phyloP scores from a whole-genome alignment of 768 basidiomycete genomes.

The Tricholoma sp. region DNA sequence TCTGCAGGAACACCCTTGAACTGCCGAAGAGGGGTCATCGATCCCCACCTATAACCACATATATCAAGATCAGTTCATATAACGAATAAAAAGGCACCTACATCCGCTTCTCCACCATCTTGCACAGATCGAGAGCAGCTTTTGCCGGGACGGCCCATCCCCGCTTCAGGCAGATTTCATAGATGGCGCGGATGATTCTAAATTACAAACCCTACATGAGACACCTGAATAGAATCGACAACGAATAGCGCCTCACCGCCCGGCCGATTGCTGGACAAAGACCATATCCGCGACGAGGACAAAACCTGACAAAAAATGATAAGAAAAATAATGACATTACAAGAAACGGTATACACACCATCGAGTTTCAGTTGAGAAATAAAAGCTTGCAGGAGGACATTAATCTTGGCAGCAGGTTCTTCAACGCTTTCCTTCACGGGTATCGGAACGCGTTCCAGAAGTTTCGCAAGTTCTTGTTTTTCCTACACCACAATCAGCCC shows the following conservation, averaged over 20 bases:
- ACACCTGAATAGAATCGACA: background rate
- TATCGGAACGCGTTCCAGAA: conserved; percentile 92
- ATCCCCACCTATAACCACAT: conserved; percentile 70
- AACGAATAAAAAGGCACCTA: conserved; percentile 25
- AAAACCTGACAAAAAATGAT: conserved; percentile 43
- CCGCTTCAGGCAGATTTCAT: conserved; percentile 95
- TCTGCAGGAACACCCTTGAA: conserved; percentile 89
- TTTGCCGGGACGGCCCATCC: conserved; percentile 97
- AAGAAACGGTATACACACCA: conserved; percentile 35
- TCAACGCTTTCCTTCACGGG: conserved; percentile 97
- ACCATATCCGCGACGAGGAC: conserved; percentile 91
- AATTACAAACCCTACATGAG: background rate
- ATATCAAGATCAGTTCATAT: background rate
- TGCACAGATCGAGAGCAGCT: conserved; percentile 88
- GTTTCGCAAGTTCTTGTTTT: conserved; percentile 84
- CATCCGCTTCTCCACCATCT: conserved; percentile 91
- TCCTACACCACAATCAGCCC: conserved; percentile 40
- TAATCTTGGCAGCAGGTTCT: conserved; percentile 95
- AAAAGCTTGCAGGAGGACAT: conserved; percentile 91
- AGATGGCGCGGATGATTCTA: conserved; percentile 91
- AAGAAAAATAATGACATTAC: no score
- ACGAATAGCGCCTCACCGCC: conserved; percentile 49
- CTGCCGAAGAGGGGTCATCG: conserved; percentile 95
- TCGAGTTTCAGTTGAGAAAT: conserved; percentile 93
- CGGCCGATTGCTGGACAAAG: conserved; percentile 95